Evolutionary conservation across 768 basidiomycete species (phyloP).

Genomic region (Mycena chlorophos): DNA sequence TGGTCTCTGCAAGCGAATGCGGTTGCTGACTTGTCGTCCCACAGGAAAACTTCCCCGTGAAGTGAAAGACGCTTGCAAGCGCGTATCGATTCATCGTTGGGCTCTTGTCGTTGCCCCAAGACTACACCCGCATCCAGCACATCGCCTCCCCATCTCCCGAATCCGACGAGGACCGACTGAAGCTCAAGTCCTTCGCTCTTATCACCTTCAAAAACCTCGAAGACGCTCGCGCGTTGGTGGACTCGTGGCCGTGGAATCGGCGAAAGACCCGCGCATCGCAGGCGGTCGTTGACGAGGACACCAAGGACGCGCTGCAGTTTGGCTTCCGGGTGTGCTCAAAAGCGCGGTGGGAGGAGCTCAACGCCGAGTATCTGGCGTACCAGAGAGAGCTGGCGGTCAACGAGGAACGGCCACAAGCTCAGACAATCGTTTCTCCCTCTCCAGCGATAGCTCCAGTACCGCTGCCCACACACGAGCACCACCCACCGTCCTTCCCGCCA

Average conservation of each 20-base stretch:
- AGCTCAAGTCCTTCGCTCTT: constrained; percentile 77
- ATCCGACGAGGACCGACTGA: constrained; percentile 65
- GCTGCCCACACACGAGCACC: constrained; percentile 6
- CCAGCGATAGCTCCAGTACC: neutral
- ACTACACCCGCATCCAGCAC: constrained; percentile 43
- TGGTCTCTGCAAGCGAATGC: neutral
- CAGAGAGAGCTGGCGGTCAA: constrained; percentile 48
- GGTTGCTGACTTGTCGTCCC: neutral
- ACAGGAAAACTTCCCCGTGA: constrained; percentile 71
- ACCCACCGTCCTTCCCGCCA: constrained; percentile 52
- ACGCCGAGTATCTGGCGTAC: constrained; percentile 69
- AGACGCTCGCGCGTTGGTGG: constrained; percentile 44
- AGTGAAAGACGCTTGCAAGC: constrained; percentile 51
- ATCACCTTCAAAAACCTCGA: constrained; percentile 49
- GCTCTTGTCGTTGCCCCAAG: constrained; percentile 29
- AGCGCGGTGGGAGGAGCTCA: constrained; percentile 61
- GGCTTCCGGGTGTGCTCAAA: constrained; percentile 63
- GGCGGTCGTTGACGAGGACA: constrained; percentile 29
- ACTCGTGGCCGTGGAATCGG: constrained; percentile 62
- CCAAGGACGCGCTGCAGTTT: constrained; percentile 55
- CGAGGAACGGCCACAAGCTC: neutral
- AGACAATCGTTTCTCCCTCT: constrained; percentile 5
- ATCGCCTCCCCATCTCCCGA: constrained; percentile 55
- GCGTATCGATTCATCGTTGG: constrained; percentile 47
- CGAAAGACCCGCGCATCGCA: neutral